Conservation (phyloP, 768 basidiomycete genomes). For the Boletus pseudopeckii region DNA sequence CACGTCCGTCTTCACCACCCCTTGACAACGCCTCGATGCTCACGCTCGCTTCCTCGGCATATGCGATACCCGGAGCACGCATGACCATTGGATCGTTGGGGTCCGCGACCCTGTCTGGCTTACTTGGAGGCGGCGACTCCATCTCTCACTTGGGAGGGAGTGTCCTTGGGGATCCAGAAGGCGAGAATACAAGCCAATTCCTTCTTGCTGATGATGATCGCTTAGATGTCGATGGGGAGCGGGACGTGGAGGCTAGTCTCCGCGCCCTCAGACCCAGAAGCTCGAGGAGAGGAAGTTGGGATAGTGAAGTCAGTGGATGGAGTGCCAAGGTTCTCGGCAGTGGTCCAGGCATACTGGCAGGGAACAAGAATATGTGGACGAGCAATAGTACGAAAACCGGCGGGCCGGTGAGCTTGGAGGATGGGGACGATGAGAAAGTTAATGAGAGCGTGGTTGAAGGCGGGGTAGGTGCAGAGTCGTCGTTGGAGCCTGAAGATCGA, state of each 20-base stretch:
- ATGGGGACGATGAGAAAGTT: conserved; percentile 34
- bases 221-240: conserved; percentile 43
- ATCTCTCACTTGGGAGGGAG: conserved; percentile 72
- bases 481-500: conserved; percentile 5
- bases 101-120: conserved; percentile 48
- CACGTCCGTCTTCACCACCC: conserved; percentile 87
- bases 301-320: conserved; percentile 86
- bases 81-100: conserved; percentile 41
- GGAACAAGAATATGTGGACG: conserved; percentile 60
- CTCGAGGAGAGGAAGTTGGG: conserved; percentile 88
- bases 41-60: conserved; percentile 92
- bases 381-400: conserved; percentile 60
- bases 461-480: conserved; percentile 10
- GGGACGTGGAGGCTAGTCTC: conserved; percentile 84
- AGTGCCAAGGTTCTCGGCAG: conserved; percentile 62
- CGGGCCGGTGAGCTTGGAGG: conserved; percentile 47
- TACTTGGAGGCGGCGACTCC: conserved; percentile 53
- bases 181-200: conserved; percentile 66
- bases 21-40: conserved; percentile 89
- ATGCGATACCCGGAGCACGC: conserved; percentile 64
- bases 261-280: conserved; percentile 85
- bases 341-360: conserved; percentile 42
- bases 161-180: conserved; percentile 46
- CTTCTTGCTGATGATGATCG: conserved; percentile 65
- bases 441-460: conserved; percentile 17